phyloP scores from a whole-genome alignment of 805 yeast genomes.

The Kodamaea laetipori region DNA sequence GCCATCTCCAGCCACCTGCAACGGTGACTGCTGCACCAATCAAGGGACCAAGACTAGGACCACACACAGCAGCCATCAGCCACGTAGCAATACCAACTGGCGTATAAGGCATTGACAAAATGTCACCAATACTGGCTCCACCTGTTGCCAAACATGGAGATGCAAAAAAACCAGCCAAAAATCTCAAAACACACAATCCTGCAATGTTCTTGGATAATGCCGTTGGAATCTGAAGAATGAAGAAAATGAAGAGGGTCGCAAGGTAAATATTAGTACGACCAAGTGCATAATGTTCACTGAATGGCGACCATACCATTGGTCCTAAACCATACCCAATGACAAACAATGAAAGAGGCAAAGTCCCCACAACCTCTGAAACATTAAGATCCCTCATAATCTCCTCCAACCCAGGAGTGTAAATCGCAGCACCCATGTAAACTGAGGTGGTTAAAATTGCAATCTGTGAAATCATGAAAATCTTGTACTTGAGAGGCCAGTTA shows the following conservation, averaged over 20 bases:
- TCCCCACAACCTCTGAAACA: conserved; percentile 46
- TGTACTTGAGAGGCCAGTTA: conserved; percentile 53
- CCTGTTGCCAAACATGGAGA: conserved; percentile 50
- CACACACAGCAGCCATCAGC: conserved; percentile 56
- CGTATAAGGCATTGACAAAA: conserved; percentile 41
- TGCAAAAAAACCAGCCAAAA: conserved; percentile 57
- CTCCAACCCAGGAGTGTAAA: conserved; percentile 53
- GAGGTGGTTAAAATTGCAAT: conserved; percentile 49
- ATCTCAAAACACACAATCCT: conserved; percentile 51
- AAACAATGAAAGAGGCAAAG: conserved; percentile 54
- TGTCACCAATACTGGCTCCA: conserved; percentile 58
- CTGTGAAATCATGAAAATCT: conserved; percentile 38
- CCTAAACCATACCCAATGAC: conserved; percentile 65
- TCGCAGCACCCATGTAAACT: conserved; percentile 58
- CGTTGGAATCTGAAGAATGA: conserved; percentile 56
- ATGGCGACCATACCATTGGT: conserved; percentile 59
- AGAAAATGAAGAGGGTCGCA: conserved; percentile 47
- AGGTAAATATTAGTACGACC: conserved; percentile 57
- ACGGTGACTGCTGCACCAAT: conserved; percentile 52
- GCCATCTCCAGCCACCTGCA: conserved; percentile 52
- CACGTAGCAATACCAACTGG: conserved; percentile 53
- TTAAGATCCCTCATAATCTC: conserved; percentile 48
- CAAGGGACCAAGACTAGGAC: conserved; percentile 59
- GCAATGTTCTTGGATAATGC: conserved; percentile 56
- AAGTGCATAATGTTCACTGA: conserved; percentile 54